A percentile compares a stretch with the other conserved stretches of the same genome.
Conservation (phyloP, 2,329 filamentous ascomycete species). For the Exophiala aquamarina region DNA sequence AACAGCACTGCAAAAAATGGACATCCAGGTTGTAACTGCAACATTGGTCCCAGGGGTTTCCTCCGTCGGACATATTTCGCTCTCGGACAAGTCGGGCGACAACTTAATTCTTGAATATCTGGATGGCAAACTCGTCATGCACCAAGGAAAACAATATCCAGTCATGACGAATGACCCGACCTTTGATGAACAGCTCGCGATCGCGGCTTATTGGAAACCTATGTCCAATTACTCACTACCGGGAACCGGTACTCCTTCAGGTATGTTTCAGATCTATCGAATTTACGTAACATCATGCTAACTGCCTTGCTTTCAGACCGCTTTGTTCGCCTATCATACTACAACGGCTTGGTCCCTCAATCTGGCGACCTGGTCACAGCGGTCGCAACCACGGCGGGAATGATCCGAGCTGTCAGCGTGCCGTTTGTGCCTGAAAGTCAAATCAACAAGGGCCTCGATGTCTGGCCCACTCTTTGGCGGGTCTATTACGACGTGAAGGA, state of each 20-base stretch:
- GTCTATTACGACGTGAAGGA: constrained; percentile 7
- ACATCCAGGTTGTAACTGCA: constrained; percentile 2
- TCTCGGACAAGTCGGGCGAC: constrained; percentile 6
- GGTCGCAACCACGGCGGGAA: constrained; percentile 1
- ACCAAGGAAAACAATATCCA: constrained; percentile 9
- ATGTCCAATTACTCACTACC: constrained; percentile 7
- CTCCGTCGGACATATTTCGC: constrained; percentile 1
- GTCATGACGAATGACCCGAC: constrained; percentile 12
- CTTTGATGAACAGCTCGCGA: constrained; percentile 7
- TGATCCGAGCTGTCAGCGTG: constrained; percentile 10
- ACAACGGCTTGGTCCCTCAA: neutral
- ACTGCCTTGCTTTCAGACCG: neutral
- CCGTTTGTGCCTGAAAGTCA: constrained; percentile 4
- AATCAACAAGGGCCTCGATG: constrained; percentile 7
- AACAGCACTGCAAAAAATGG: neutral
- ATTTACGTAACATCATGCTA: neutral
- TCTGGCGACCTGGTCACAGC: neutral
- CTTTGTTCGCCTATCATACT: constrained; percentile 7
- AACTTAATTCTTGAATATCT: constrained; percentile 10
- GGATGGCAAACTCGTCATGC: constrained; percentile 3
- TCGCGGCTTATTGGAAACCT: constrained; percentile 5
- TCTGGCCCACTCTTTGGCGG: constrained; percentile 11
- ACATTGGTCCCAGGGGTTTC: constrained; percentile 6
- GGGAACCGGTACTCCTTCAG: constrained; percentile 6
- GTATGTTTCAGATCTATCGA: neutral